A percentile compares a stretch with the other conserved stretches of the same genome.
Conservation (phyloP, 202 grass and related monocot species). For the Brachypodium distachyon region DNA sequence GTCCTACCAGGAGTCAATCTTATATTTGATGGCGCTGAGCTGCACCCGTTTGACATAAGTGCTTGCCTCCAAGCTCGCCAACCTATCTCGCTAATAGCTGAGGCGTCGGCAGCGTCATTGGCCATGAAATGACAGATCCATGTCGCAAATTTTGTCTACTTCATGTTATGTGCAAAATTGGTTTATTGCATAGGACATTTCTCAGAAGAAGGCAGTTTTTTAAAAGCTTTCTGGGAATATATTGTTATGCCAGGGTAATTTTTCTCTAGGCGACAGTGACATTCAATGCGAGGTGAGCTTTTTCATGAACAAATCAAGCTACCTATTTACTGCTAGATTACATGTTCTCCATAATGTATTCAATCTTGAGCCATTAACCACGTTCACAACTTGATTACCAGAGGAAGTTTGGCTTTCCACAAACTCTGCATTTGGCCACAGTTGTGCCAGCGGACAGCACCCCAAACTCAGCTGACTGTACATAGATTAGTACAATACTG, state of each 20-base stretch:
- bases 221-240: not conserved
- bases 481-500: not conserved
- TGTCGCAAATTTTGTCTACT: not conserved
- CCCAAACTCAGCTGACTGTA: not conserved
- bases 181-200: not conserved
- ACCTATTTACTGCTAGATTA: not conserved
- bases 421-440: not conserved
- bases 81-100: conserved; percentile 67
- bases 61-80: conserved; percentile 82
- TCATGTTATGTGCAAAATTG: not conserved
- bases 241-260: not conserved
- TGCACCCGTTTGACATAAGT: conserved; percentile 76
- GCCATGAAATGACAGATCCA: conserved; percentile 31
- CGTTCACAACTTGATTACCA: not conserved
- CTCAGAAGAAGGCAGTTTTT: not conserved
- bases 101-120: conserved; percentile 59
- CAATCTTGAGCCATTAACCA: not conserved
- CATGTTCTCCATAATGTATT: not conserved
- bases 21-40: conserved; percentile 69
- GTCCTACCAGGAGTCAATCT: conserved; percentile 80
- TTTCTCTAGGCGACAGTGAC: not conserved
- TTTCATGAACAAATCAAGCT: not conserved
- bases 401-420: not conserved
- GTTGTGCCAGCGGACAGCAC: not conserved
- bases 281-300: not conserved